Base-by-base conservation (phyloP, 441 rosid genomes). In the Hypseocharis bilobata region DNA sequence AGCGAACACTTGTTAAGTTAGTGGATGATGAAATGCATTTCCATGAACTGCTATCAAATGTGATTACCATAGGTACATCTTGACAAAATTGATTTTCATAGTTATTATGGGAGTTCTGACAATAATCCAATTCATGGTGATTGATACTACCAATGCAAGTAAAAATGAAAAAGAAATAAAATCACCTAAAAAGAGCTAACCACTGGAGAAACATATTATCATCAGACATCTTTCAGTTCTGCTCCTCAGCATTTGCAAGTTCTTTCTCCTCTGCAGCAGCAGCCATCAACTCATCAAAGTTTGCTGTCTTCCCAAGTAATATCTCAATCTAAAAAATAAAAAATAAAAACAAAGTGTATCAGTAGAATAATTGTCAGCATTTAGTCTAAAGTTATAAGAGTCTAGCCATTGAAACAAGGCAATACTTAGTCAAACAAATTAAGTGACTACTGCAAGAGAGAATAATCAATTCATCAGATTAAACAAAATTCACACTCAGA, bases 211-310 rank as follows among this genome's bases (percentile, higher is more conserved):
- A n/a, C 55, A 49, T 7, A 17, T 19, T 8, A 51, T 51, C 27
- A 51, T 23, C 22, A 22, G 0, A 23, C 22, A 13, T 22, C 17
- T 26, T 56, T 80, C 73, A 85, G 73, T 70, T 82, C 73, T 79
- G 77, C 72, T 85, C 83, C 65, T 79, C 83, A 0, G 65, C 76
- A 23, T 78, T 79, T 0, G 36, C 59, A 2, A 42, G 54, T 55
- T 66, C 63, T 61, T 65, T 79, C 69, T 88, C 91, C 65, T 80
- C 90, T 10, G 82, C 74, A n/a, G 82, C 86, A 51, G 91, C 88
- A 3, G 86, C 86, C 86, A 85, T 88, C 81, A 86, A 59, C 67
- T 86, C 88, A 60, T 86, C 96, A 6, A 88, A 86, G 73, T 85
- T 84, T 22, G 78, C 85, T 0, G 92, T 72, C 77, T 88, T 85